Evolutionary conservation across 2,329 filamentous ascomycete genomes (phyloP), one percentile per base, ranked within the genome.

Genomic region (Fusarium sp.): DNA sequence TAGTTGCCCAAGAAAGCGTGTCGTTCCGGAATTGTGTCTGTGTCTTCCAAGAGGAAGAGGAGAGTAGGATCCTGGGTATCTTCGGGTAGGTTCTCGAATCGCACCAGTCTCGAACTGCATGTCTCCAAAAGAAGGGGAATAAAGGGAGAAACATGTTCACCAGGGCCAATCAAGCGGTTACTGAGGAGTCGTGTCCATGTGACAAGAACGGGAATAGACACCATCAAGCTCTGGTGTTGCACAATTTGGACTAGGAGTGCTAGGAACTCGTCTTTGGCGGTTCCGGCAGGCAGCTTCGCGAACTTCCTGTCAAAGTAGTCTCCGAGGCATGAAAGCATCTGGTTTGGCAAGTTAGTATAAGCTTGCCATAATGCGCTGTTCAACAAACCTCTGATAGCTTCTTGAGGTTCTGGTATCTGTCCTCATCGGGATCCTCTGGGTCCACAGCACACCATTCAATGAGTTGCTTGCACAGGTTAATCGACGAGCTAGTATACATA

Each of bases 1-100:
- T 99, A 99, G 75, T 99, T 98, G 6, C 95, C 94, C 12, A 98
- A 85, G 76, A 99, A 99, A 1, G 94, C 93, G 79, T 99, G 96
- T 23, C 94, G 88, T 76, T 99, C 96, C 0, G 96, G 96, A 20
- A 95, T 83, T 0, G 95, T 98, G 74, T 99, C 96, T 56, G 97
- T 96, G 75, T 99, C 96, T 74, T 98, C 94, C 73, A 94, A 85
- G 2, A 99, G 84, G 69, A 97, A 96, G 12, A 93, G 82, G 59
- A 94, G 86, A 1, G 91, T 94, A 3, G 92, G 85, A 71, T 97
- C 90, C 45, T 92, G 87, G 0, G 90, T 91, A 65, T 97, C 91
- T 66, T 95, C 89, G 1, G 94, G 92, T 4, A 98, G 81, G 65
- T 86, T 89, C 77, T 99, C 96, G 77, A 97, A 99, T 54, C 93